These are phyloP conservation scores for Mycena rebaudengoi DNA, from an alignment of 768 basidiomycete genomes.

Conservation along the genomic window DNA sequence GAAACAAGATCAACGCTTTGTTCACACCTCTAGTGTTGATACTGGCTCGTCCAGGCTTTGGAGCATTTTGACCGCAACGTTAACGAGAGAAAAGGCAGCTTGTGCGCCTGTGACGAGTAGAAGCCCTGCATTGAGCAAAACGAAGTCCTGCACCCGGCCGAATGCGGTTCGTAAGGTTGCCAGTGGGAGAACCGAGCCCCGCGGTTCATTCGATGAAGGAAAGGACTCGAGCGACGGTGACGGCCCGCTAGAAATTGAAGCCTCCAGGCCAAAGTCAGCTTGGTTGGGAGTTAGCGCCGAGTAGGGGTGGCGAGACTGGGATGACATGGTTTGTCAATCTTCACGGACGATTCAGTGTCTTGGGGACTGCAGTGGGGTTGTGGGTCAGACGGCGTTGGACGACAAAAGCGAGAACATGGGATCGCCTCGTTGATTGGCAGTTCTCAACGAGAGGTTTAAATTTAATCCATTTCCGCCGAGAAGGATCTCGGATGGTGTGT, in stretches of 20 bases:
- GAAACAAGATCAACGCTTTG: neutral
- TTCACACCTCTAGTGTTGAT: constrained; percentile 61
- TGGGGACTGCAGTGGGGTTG: no score
- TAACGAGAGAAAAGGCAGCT: constrained; percentile 68
- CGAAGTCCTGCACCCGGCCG: constrained; percentile 11
- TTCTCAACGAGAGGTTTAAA: no score
- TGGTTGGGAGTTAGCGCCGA: constrained; percentile 22
- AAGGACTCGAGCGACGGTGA: neutral
- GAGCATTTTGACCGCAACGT: constrained; percentile 69
- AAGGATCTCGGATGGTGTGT: no score
- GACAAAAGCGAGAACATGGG: no score
- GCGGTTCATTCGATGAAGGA: neutral
- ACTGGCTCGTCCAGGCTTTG: constrained; percentile 66
- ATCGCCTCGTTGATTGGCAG: no score
- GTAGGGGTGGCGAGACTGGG: constrained; percentile 20
- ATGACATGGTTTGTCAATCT: constrained; percentile 19
- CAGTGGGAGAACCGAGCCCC: neutral
- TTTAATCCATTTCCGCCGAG: no score
- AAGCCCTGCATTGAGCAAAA: constrained; percentile 60
- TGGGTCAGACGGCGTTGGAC: no score
- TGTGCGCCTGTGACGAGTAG: constrained; percentile 65
- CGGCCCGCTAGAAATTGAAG: neutral
- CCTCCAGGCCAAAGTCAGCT: constrained; percentile 14
- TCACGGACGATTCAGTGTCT: no score
- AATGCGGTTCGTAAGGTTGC: neutral